These are phyloP conservation scores for Exserohilum rostratum DNA, from an alignment of 2,329 filamentous ascomycete species.

Conservation along the genomic window DNA sequence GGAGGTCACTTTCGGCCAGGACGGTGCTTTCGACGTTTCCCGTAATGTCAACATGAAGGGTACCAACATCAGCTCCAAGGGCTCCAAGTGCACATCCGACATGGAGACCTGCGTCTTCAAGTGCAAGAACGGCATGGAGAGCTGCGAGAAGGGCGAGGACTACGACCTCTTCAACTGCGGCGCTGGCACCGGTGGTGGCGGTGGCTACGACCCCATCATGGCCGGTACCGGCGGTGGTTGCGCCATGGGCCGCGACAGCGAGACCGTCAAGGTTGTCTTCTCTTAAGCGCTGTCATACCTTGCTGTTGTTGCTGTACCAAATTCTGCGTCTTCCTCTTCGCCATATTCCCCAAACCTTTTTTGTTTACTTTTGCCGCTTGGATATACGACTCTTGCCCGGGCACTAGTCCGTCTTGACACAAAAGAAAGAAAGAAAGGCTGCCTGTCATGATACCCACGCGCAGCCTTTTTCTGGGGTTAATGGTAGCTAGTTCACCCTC, in stretches of 20 bases:
- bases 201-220: slow-evolving; percentile 38
- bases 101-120: slow-evolving; percentile 53
- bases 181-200: slow-evolving; percentile 30
- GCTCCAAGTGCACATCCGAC: slow-evolving; percentile 50
- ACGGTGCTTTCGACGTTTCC: slow-evolving; percentile 52
- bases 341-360: slow-evolving; percentile 21
- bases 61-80: slow-evolving; percentile 47
- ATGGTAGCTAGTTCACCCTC: slow-evolving; percentile 19
- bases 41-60: slow-evolving; percentile 55
- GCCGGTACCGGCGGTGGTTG: slow-evolving; percentile 40
- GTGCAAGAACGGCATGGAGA: slow-evolving; percentile 44
- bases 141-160: slow-evolving; percentile 44
- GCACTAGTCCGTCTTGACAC: neutral
- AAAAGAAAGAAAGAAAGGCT: neutral
- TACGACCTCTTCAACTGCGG: slow-evolving; percentile 51
- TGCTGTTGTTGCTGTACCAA: no score
- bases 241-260: slow-evolving; percentile 33
- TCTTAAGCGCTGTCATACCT: slow-evolving; percentile 16
- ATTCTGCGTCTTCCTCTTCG: slow-evolving; percentile 24
- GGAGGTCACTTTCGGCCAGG: slow-evolving; percentile 51
- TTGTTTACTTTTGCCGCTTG: slow-evolving; percentile 21
- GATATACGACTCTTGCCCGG: slow-evolving; percentile 14
- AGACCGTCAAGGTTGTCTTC: slow-evolving; percentile 38
- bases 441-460: slow-evolving; percentile 25
- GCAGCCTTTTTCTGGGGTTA: slow-evolving; percentile 20